Evolutionary conservation across 805 yeast genomes (phyloP), one percentile per base, ranked within the genome.

Genomic region (Ogataea kodamae): DNA sequence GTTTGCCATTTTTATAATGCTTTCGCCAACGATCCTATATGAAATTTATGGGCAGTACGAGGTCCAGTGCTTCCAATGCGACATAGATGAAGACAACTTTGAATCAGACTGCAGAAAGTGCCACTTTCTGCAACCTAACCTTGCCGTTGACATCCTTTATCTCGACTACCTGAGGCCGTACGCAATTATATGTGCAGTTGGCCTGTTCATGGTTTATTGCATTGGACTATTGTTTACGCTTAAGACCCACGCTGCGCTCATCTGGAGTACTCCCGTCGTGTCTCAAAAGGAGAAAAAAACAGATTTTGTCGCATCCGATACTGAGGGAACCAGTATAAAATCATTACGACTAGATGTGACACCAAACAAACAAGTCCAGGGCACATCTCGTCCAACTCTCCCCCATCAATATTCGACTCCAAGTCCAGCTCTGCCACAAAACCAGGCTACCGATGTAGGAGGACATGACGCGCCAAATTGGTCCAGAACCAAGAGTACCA

Each of bases 381-480:
- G 30, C 5, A 20, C 33, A 3, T 28, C 35, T 17, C 12, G 22
- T 18, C 27, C 33, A 10, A 18, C 27, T 2, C 18, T 30, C 3
- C 18, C 8, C 16, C 33, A 23, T 16, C 27, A 15, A 17, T n/a
- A 3, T 9, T 30, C 28, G 3, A 18, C n/a, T n/a, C 28, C 18
- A 17, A 34, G 37, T 13, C 33, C 38, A 16, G 35, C 23, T 9
- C 30, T 30, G 11, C 25, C 9, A 3, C 30, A 21, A 14, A 25
- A 25, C 6, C 38, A 25, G 5, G 40, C 22, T 4, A 43, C 30
- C 11, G 57, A 50, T 9, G 57, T 52, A n/a, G 81, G 82, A 5
- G 94, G 95, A 1, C 97, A 90, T 49, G 97, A 88, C 57, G 94
- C 97, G 0, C 97, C 98, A 28, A 92, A 92, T 55, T 92, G 98